Evolutionary conservation across 495 filamentous ascomycete species (phyloP).

Genomic region (Talaromyces nanjingensis): DNA sequence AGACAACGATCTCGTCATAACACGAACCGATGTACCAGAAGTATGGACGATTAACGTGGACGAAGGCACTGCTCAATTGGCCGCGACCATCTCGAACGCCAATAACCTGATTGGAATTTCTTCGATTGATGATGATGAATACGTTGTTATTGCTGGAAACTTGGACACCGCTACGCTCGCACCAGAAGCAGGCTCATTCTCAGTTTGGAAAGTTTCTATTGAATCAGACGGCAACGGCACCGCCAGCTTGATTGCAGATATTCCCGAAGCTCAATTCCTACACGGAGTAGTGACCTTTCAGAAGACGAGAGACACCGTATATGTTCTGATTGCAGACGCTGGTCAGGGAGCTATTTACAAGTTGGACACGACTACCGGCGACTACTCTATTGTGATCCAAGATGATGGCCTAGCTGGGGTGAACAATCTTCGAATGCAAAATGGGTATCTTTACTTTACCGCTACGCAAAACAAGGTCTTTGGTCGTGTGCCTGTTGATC

Average conservation of each 20-base stretch:
- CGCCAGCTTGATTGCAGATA: slow-evolving; percentile 20
- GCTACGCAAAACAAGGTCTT: slow-evolving; percentile 27
- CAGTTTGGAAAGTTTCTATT: slow-evolving; percentile 34
- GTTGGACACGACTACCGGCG: slow-evolving; percentile 23
- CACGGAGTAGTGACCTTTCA: slow-evolving; percentile 33
- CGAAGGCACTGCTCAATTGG: slow-evolving; percentile 20
- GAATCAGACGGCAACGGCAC: slow-evolving; percentile 2
- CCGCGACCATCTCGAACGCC: slow-evolving; percentile 25
- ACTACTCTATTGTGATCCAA: slow-evolving; percentile 23
- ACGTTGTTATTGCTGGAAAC: slow-evolving; percentile 34
- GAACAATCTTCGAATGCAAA: slow-evolving; percentile 27
- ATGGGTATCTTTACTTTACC: slow-evolving; percentile 32
- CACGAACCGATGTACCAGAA: slow-evolving; percentile 27
- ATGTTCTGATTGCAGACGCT: slow-evolving; percentile 36
- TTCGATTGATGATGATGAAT: slow-evolving; percentile 32
- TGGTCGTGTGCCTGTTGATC: slow-evolving; percentile 23
- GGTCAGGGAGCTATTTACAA: slow-evolving; percentile 26
- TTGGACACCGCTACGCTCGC: slow-evolving; percentile 21
- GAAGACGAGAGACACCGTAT: slow-evolving; percentile 9
- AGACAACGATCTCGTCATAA: slow-evolving; percentile 28
- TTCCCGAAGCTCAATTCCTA: slow-evolving; percentile 30
- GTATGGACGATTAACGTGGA: slow-evolving; percentile 34
- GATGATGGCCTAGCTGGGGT: slow-evolving; percentile 29
- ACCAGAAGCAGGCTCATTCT: slow-evolving; percentile 26
- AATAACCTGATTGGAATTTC: slow-evolving; percentile 35